phyloP scores from a whole-genome alignment of 192 early-diverging fungal species.

The Gonapodya prolifera region DNA sequence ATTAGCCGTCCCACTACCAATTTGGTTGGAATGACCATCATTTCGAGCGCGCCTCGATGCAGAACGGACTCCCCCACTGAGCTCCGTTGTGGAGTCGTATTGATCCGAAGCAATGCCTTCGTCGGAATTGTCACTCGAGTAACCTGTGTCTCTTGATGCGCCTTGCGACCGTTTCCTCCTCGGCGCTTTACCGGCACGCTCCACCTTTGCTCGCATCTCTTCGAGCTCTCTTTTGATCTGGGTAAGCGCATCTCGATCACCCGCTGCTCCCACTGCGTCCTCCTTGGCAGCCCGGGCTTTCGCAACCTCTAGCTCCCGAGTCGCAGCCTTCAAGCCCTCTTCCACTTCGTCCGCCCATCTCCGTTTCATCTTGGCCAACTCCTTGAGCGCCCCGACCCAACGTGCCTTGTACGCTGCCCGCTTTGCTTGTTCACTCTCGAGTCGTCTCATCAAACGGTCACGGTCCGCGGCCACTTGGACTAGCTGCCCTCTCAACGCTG shows the following conservation, averaged over 20 bases:
- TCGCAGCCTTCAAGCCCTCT: not conserved
- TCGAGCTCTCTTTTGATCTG: not conserved
- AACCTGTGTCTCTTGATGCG: not conserved
- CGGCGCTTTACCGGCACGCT: not conserved
- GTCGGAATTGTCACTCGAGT: not conserved
- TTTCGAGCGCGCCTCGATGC: not conserved
- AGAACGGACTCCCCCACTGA: not conserved
- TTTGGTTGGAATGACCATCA: not conserved
- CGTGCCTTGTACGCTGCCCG: conserved; percentile 1
- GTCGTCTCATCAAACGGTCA: not conserved
- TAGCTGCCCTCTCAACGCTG: not conserved
- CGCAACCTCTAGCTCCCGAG: not conserved
- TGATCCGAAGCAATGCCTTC: not conserved
- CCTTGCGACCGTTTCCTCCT: not conserved
- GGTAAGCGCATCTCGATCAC: not conserved
- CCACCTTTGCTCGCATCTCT: not conserved
- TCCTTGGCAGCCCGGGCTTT: not conserved
- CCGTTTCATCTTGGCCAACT: not conserved
- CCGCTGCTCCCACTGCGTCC: not conserved
- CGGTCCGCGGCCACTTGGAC: conserved; percentile 3
- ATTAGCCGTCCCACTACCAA: not conserved
- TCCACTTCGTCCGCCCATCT: not conserved
- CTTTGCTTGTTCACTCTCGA: not conserved
- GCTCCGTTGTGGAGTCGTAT: not conserved
- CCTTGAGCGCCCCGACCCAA: conserved; percentile 1